phyloP scores from a whole-genome alignment of 805 yeast species.

The Monosporozyma yasuniensis region DNA sequence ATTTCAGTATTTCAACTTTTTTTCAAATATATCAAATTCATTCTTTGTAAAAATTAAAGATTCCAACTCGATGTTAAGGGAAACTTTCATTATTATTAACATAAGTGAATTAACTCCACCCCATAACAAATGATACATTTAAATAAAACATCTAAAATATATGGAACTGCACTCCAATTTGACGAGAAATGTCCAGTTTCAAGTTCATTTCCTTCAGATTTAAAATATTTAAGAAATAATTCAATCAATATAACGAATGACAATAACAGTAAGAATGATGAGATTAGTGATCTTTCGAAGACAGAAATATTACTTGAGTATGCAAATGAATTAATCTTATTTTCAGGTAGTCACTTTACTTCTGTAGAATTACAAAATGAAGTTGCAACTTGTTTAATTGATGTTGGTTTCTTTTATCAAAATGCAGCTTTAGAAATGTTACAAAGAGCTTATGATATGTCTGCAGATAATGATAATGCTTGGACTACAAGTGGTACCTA shows the following conservation, averaged over 20 bases:
- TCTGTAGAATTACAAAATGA: constrained; percentile 5
- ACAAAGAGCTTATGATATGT: constrained; percentile 19
- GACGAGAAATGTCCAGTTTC: neutral
- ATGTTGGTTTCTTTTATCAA: constrained; percentile 16
- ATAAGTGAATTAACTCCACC: neutral
- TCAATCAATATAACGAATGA: neutral
- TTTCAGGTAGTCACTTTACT: neutral
- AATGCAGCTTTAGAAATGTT: constrained; percentile 17
- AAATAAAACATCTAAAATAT: neutral
- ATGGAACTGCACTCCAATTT: neutral
- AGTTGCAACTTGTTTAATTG: constrained; percentile 7
- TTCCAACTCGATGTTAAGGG: neutral
- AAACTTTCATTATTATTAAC: neutral
- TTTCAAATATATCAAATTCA: neutral
- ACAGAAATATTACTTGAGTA: constrained; percentile 8
- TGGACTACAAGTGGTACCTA: constrained; percentile 26
- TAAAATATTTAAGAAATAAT: neutral
- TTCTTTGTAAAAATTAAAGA: neutral
- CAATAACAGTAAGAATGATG: neutral
- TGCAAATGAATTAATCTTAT: constrained; percentile 5
- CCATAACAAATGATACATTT: neutral
- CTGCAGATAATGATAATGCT: constrained; percentile 10
- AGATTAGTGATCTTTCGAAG: neutral
- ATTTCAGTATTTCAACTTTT: neutral
- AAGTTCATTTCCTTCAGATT: neutral